Conservation (phyloP, 352 stramenopile species). For the Thalassiosira pacifica region DNA sequence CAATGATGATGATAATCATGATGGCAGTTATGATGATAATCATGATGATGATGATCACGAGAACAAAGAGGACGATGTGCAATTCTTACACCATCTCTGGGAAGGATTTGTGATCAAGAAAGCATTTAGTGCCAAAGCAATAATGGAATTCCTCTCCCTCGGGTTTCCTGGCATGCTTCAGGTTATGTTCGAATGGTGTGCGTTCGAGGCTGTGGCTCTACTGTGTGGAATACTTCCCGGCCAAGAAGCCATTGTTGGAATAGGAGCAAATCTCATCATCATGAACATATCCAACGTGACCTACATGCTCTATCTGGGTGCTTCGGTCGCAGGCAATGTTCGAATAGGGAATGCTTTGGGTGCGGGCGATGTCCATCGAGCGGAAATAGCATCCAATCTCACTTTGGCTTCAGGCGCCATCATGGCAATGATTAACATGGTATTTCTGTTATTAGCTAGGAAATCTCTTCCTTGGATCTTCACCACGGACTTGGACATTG, state of each 20-base stretch:
- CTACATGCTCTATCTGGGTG: conserved; percentile 86
- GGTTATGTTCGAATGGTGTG: conserved; percentile 90
- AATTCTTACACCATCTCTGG: conserved; percentile 78
- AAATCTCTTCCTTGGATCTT: conserved; percentile 80
- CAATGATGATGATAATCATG: too few relatives aligned
- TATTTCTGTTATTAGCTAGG: conserved; percentile 71
- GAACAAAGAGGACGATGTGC: background rate
- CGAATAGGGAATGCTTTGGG: conserved; percentile 89
- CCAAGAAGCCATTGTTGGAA: conserved; percentile 83
- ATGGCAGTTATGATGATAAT: too few relatives aligned
- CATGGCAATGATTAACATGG: conserved; percentile 61
- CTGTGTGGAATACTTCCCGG: conserved; percentile 87
- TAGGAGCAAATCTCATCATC: conserved; percentile 89
- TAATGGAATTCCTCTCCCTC: conserved; percentile 89
- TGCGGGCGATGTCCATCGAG: conserved; percentile 86
- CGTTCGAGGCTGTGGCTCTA: conserved; percentile 87
- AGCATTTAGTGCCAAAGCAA: conserved; percentile 75
- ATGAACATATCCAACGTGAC: conserved; percentile 87
- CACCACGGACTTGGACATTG: conserved; percentile 73
- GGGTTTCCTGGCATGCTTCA: conserved; percentile 89
- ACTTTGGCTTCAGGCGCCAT: conserved; percentile 15
- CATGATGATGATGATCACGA: conserved; percentile 5
- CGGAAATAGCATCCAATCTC: conserved; percentile 86
- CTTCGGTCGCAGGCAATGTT: conserved; percentile 87
- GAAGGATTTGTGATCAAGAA: conserved; percentile 87